Evolutionary conservation across 2,329 filamentous ascomycete species (phyloP).

Genomic region (Aureobasidium sp.): DNA sequence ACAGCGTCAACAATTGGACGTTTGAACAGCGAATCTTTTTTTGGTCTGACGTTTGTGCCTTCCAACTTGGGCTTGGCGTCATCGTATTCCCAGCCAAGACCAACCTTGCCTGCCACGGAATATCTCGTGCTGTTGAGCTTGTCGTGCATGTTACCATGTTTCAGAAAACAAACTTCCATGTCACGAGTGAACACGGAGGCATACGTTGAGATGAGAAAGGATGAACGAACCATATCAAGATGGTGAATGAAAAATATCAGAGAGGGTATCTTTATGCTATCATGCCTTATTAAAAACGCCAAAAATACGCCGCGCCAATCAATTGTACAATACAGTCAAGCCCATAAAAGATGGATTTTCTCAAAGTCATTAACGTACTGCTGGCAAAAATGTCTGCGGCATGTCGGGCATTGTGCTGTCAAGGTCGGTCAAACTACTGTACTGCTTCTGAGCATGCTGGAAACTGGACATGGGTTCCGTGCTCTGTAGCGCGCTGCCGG

Average conservation of each 20-base stretch:
- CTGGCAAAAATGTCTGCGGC: background rate
- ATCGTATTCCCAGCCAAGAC: constrained; percentile 1
- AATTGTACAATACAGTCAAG: background rate
- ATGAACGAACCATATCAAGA: background rate
- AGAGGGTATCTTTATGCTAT: constrained; percentile 15
- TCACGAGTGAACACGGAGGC: background rate
- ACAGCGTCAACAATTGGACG: background rate
- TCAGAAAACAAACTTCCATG: background rate
- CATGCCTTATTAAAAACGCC: background rate
- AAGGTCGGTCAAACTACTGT: constrained; percentile 3
- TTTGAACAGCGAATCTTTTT: background rate
- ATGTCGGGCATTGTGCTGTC: constrained; percentile 8
- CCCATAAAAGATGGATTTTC: background rate
- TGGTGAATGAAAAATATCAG: background rate
- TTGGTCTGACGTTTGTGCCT: background rate
- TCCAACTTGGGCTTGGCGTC: constrained; percentile 1
- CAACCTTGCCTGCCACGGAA: constrained; percentile 6
- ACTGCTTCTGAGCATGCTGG: constrained; percentile 6
- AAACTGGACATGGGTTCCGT: background rate
- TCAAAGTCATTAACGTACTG: background rate
- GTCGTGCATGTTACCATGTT: constrained; percentile 13
- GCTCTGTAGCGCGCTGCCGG: background rate
- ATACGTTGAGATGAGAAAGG: background rate
- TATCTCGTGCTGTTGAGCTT: background rate
- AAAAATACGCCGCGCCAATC: background rate